phyloP scores from a whole-genome alignment of 1,284 basidiomycete species.

The Xanthoconium separans region DNA sequence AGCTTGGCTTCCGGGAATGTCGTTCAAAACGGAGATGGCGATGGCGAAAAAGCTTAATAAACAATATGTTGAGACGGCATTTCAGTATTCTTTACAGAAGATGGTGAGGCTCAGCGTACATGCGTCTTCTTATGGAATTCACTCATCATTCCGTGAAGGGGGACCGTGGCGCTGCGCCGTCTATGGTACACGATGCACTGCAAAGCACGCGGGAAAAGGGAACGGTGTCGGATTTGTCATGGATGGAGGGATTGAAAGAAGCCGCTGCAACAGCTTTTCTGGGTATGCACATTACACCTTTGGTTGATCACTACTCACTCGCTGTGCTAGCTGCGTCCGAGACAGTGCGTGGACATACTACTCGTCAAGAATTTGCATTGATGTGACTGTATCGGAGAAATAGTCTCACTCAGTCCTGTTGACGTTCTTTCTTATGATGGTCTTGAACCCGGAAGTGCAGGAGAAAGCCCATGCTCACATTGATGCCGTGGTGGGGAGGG shows the following conservation, averaged over 20 bases:
- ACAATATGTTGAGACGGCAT: slow-evolving; percentile 14
- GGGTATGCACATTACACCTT: slow-evolving; percentile 2
- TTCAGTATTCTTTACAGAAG: slow-evolving; percentile 14
- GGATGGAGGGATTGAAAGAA: slow-evolving; percentile 8
- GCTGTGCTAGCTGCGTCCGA: slow-evolving; percentile 7
- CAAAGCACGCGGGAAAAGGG: slow-evolving; percentile 6
- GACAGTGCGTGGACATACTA: slow-evolving; percentile 8
- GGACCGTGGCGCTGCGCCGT: neutral
- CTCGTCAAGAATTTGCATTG: neutral
- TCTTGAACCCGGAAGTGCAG: neutral
- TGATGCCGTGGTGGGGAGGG: neutral
- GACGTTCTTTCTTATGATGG: slow-evolving; percentile 1
- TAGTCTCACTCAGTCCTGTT: slow-evolving; percentile 6
- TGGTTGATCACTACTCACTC: neutral
- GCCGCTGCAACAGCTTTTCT: slow-evolving; percentile 8
- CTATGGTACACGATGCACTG: slow-evolving; percentile 17
- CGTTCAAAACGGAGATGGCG: slow-evolving; percentile 15
- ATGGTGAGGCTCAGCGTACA: neutral
- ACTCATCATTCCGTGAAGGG: neutral
- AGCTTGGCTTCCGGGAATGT: slow-evolving; percentile 23
- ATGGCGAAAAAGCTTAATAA: neutral
- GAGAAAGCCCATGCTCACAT: neutral
- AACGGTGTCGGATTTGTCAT: neutral
- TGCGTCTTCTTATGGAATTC: too few relatives aligned
- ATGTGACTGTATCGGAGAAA: neutral